Percentiles rank a stretch among this genome's conserved stretches.
Conservation (phyloP, 208 protist species). For the Trypanosoma scelopori region DNA sequence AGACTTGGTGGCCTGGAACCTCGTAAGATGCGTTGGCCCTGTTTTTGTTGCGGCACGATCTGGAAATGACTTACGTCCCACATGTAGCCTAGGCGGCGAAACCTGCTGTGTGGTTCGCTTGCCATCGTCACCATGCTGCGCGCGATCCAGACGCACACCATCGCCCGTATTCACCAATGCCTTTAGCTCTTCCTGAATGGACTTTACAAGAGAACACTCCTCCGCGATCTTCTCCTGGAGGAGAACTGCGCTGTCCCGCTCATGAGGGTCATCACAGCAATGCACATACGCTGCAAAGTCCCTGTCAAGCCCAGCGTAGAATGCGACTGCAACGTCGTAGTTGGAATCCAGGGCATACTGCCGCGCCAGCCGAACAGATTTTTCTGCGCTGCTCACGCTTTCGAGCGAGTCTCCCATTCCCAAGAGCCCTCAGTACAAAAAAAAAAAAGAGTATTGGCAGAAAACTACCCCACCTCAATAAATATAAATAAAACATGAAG, state of each 20-base stretch:
- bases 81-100: neutral
- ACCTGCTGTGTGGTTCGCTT: neutral
- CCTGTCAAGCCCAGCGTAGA: conserved; percentile 52
- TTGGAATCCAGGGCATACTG: conserved; percentile 60
- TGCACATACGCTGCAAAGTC: conserved; percentile 38
- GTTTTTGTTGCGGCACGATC: neutral
- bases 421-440: neutral
- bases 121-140: neutral
- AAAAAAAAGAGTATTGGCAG: too few relatives aligned
- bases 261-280: conserved; percentile 23
- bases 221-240: conserved; percentile 40
- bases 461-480: conserved; percentile 10
- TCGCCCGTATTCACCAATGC: conserved; percentile 27
- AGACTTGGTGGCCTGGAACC: neutral
- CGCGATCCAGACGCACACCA: conserved; percentile 25
- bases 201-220: conserved; percentile 38
- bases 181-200: conserved; percentile 43
- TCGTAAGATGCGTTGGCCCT: too few relatives aligned
- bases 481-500: conserved; percentile 16
- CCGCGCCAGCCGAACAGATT: conserved; percentile 55
- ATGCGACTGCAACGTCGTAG: conserved; percentile 64
- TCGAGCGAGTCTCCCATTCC: conserved; percentile 4
- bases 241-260: conserved; percentile 36
- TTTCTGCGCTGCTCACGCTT: conserved; percentile 26
- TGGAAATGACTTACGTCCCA: too few relatives aligned